Base-by-base conservation (phyloP, 768 basidiomycete genomes). In the Pleurotus sapidus region DNA sequence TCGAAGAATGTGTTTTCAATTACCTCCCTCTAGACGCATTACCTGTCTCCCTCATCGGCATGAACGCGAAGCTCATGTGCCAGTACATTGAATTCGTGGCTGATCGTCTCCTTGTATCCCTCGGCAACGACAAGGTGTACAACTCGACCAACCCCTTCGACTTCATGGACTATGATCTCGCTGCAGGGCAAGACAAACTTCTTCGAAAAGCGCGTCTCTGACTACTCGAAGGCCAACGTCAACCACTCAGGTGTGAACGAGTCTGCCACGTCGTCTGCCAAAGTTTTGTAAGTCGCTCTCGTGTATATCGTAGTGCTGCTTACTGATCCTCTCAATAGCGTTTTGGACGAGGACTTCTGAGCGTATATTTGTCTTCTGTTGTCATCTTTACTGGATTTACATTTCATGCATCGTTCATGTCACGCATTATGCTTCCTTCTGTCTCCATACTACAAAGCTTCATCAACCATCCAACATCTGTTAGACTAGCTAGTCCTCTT, bases 131-230 rank as follows among this genome's bases (percentile, higher is more conserved):
- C 23, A 95, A 94, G 68, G 66, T 84, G 49, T 97, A 93, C 76
- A 77, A 85, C 59, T 72, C 78, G 0, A 73, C 82, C 23, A 97
- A 97, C 68, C 95, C 95, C 5, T 90, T 91, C 69, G 90, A 95
- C 70, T 94, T 94, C 66, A 95, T 95, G 92, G 93, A 95, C 63
- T n/a, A 85, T 94, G 83, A 95, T 95, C 46, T 96, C 93, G 14
- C 76, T 97, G 5, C 89, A 95, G 74, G 95, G 95, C 61, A 98
- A 98, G 78, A 93, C 95, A 40, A 95, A 97, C 74, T 97, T 97
- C 72, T 97, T 95, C 68, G 94, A 96, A 75, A 95, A 95, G 73
- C 83, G 95, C 1, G 95, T 97, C 3, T 94, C 92, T 3, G 89
- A 91, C 17, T 91, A 91, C 64, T 78, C 85, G 14, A 89, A 83